Base-by-base conservation (phyloP, 352 stramenopile species). In the Globisporangium middletonii region DNA sequence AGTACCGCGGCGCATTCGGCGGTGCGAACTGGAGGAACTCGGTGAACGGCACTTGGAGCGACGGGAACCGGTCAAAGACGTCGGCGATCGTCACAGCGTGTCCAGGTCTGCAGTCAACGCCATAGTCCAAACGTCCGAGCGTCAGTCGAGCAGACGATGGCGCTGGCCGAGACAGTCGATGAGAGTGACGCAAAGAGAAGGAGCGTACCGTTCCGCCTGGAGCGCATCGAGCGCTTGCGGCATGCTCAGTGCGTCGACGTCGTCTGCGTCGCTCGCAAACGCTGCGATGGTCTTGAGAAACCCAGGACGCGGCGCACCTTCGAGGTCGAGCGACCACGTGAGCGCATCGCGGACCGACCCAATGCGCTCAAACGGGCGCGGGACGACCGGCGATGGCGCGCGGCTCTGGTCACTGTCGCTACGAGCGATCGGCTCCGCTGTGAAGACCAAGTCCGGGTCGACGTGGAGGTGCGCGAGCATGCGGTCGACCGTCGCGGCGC, bases 321-420 rank as follows among this genome's bases (percentile, higher is more conserved):
- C 57, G 23, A 94, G 57, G 50, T 94, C 85, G 12, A 94, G 79
- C n/a, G 65, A 77, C 85, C 85, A 94, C 28, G 63, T 86, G 19
- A 94, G 67, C 1, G 75, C 79, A n/a, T 90, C 75, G n/a, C 63
- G 72, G 18, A 89, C 72, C 2, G 68, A 82, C 28, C 77, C 77
- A 44, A 86, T 77, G 1, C 64, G 56, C 26, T 72, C 68, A 60
- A 89, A 92, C 26, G 83, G 83, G 7, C 71, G 69, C 47, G 45
- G 8, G 12, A 60, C 47, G 26, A 65, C 30, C 11, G 59, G 54
- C 15, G 52, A 41, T 41, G 69, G 62, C 4, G 59, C 16, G 45
- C 18, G 4, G n/a, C 5, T 16, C 68, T 62, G 16, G 54, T 53
- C 23, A 47, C 44, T 26, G 3, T 37, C 8, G 7, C 46, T 37